Conservation (phyloP, 257 asterid species). For the Plectranthus barbatus region DNA sequence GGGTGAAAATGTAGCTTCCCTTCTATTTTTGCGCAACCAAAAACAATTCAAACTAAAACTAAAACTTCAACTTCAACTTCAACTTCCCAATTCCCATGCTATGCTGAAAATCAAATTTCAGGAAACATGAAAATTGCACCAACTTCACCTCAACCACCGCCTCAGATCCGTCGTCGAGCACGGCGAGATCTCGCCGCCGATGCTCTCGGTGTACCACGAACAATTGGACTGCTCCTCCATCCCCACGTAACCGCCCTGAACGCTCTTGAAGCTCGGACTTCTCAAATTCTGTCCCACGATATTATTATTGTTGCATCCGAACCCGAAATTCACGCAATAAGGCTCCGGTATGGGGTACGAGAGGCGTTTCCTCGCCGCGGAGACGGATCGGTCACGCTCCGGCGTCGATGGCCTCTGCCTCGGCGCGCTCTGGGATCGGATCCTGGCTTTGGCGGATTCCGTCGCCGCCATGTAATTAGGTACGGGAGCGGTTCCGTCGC, state of each 20-base stretch:
- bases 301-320: slow-evolving; percentile 24
- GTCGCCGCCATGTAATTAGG: slow-evolving; percentile 95
- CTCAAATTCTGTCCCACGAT: slow-evolving; percentile 31
- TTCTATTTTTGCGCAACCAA: slow-evolving; percentile 17
- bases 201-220: slow-evolving; percentile 63
- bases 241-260: slow-evolving; percentile 73
- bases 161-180: slow-evolving; percentile 79
- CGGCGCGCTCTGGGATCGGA: slow-evolving; percentile 83
- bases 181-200: slow-evolving; percentile 86
- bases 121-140: not conserved
- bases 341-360: slow-evolving; percentile 71
- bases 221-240: slow-evolving; percentile 66
- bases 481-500: slow-evolving; percentile 18
- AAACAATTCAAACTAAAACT: slow-evolving; percentile 5
- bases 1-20: not conserved
- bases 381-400: slow-evolving; percentile 55
- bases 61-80: too few relatives aligned
- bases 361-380: slow-evolving; percentile 60
- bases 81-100: not conserved
- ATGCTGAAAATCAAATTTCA: slow-evolving; percentile 9
- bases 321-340: slow-evolving; percentile 28
- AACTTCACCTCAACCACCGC: slow-evolving; percentile 63
- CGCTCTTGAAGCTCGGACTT: slow-evolving; percentile 92
- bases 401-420: slow-evolving; percentile 78
- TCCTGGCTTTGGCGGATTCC: slow-evolving; percentile 77